Base-by-base conservation (phyloP, 352 stramenopile species). In the Globisporangium takayamanum region DNA sequence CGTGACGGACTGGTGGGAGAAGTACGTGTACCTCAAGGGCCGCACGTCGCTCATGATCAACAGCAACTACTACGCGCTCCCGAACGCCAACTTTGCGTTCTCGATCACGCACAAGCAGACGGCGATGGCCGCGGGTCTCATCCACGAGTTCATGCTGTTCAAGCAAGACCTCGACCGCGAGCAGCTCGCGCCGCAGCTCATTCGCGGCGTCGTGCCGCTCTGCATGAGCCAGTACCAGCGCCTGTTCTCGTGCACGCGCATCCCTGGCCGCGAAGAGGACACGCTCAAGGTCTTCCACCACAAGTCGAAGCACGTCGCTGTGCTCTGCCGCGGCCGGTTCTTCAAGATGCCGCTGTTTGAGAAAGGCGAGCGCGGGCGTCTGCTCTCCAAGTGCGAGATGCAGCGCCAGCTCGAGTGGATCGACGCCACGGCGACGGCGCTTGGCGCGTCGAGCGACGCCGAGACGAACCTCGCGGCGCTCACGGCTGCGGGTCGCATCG, bases 11-110 rank as follows among this genome's bases (percentile, higher is more conserved):
- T 94, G 84, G 83, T 95, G 86, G 86, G 86, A 95, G 70, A 87
- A 92, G 66, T 95, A 95, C 63, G 86, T 95, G 55, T 95, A 94
- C 68, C 69, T 95, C 28, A 90, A 90, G 54, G 84, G 85, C 62
- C 84, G 89, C 56, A 89, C 78, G 50, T 92, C 88, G 28, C 72
- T 97, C 59, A 90, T 91, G 76, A 94, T 97, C 68, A 96, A 96
- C 73, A 93, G 79, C 70, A 97, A 96, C 69, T 97, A 97, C 73
- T 97, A 97, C 57, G 86, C 83, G 12, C 72, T 97, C 20, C 84
- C 81, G 10, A 69, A 74, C 25, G 55, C 72, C 15, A 89, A 89
- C 55, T 53, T 90, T 2, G 59, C 87, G n/a, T 87, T 85, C 53
- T 70, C 73, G 53, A 68, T 78, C 0, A 83, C 85, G 4, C 73